Conservation (phyloP, 176 grass and related monocot species). For the Neostapfia colusana region DNA sequence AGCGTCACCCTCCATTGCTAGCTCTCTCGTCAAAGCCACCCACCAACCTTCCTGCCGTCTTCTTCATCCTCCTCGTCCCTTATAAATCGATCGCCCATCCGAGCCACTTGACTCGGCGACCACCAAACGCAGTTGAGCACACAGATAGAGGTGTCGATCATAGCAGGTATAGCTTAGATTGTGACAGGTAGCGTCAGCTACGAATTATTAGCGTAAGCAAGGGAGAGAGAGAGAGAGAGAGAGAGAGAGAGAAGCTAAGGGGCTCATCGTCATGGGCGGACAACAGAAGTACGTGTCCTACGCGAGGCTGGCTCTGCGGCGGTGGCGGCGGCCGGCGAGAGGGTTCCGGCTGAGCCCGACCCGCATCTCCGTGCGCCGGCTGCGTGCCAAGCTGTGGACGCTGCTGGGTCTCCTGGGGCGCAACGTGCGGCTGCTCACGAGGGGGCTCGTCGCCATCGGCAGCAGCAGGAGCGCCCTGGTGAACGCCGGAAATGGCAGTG, state of each 20-base stretch:
- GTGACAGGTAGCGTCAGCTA: constrained; percentile 1
- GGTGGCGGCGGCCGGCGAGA: constrained; percentile 39
- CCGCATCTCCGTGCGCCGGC: constrained; percentile 37
- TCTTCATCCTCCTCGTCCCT: constrained; percentile 19
- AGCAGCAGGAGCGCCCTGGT: background rate
- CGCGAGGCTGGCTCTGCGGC: constrained; percentile 33
- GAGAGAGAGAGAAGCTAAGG: background rate
- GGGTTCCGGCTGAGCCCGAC: constrained; percentile 45
- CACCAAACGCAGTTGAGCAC: background rate
- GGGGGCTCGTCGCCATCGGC: background rate
- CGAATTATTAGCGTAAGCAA: background rate
- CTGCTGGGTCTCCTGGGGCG: constrained; percentile 43
- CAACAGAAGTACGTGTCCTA: constrained; percentile 27
- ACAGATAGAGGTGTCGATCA: background rate
- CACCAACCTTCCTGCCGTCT: constrained; percentile 52
- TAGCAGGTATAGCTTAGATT: constrained; percentile 2
- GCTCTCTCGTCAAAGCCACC: constrained; percentile 34
- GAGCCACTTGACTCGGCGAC: constrained; percentile 39
- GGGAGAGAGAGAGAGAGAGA: background rate
- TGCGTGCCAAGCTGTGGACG: constrained; percentile 47
- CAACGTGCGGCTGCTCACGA: constrained; percentile 38
- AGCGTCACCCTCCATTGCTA: constrained; percentile 45
- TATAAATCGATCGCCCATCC: constrained; percentile 38
- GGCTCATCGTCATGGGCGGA: constrained; percentile 19
- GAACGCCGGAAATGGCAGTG: background rate